Evolutionary conservation across 2,329 filamentous ascomycete species (phyloP), one percentile per base, ranked within the genome.

Genomic region (Xylaria polymorpha): DNA sequence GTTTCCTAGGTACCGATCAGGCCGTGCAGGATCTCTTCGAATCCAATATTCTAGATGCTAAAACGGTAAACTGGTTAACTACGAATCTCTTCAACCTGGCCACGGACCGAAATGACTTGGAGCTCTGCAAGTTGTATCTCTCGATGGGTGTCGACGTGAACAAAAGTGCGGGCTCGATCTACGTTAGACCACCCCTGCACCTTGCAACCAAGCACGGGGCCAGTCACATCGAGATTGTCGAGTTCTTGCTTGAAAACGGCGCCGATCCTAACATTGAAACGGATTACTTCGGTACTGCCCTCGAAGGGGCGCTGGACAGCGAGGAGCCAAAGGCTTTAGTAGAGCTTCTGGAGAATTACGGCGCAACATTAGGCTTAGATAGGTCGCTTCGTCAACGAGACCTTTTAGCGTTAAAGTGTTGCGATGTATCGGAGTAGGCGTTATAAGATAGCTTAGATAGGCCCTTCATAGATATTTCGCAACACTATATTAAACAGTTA

Each of bases 221-320:
- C 10, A 53, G 46, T 15, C 46, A 44, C 18, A 55, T 44, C 9
- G 61, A 51, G 18, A 63, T 44, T 41, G 29, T 39, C 46, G 46
- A 63, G 25, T 29, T 63, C 39, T 32, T 63, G 22, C 46, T 63
- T 18, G 48, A 63, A 9, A 44, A 53, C 20, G 61, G 48, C 12
- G 61, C 61, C 5, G 61, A 63, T 44, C 61, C 61, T 22, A 63
- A 63, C n/a, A 55, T 63, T 20, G 48, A 63, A 43, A 44, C 39
- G 15, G 46, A 44, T 32, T 55, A 63, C 37, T 63, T 51, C 25
- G 61, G 61, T 15, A 55, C 61, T 15, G 46, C 61, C 46, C 61
- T 63, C 15, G 56, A 59, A 35, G 39, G 56, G 25, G 56, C 39
- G 35, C 32, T 59, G 12, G 56, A 44, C 12, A 29, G 39, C 39